Conservation (phyloP, 371 early-diverging fungal species). For the Rhizopus arrhizus region DNA sequence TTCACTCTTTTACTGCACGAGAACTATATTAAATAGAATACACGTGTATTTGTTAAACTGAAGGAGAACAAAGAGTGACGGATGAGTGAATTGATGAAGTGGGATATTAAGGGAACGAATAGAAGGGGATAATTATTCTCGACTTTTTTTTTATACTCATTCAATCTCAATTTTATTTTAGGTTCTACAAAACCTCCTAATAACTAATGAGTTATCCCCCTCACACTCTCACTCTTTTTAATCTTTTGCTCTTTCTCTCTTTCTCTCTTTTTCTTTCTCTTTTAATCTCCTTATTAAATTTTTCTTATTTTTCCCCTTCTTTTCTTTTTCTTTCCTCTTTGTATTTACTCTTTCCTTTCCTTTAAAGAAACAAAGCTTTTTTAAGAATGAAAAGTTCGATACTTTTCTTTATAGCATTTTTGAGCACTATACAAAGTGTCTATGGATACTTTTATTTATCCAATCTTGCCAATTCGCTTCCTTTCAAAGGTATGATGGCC, state of each 20-base stretch:
- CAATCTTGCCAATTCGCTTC: constrained; percentile 25
- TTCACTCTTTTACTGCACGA: too few relatives aligned
- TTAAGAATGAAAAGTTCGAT: constrained; percentile 10
- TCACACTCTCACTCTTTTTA: not conserved
- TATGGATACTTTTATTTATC: constrained; percentile 32
- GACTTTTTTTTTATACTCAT: too few relatives aligned
- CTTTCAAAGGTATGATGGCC: constrained; percentile 35
- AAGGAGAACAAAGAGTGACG: too few relatives aligned
- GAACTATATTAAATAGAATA: too few relatives aligned
- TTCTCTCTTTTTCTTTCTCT: constrained; percentile 1
- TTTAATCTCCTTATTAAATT: not conserved
- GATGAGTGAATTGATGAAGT: too few relatives aligned
- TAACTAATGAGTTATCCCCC: not conserved
- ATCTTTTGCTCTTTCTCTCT: not conserved
- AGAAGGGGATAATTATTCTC: too few relatives aligned
- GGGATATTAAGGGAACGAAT: too few relatives aligned
- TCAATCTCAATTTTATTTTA: too few relatives aligned
- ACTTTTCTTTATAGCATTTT: constrained; percentile 5
- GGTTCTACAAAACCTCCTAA: not conserved
- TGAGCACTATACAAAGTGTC: constrained; percentile 6
- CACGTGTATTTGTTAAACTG: too few relatives aligned
- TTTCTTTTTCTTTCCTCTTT: constrained; percentile 6
- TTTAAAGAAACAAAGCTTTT: not conserved
- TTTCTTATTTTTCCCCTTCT: not conserved
- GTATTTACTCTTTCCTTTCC: not conserved